These are phyloP conservation scores for Rubia tinctorum DNA, from an alignment of 305 asterid genomes.

Conservation along the genomic window DNA sequence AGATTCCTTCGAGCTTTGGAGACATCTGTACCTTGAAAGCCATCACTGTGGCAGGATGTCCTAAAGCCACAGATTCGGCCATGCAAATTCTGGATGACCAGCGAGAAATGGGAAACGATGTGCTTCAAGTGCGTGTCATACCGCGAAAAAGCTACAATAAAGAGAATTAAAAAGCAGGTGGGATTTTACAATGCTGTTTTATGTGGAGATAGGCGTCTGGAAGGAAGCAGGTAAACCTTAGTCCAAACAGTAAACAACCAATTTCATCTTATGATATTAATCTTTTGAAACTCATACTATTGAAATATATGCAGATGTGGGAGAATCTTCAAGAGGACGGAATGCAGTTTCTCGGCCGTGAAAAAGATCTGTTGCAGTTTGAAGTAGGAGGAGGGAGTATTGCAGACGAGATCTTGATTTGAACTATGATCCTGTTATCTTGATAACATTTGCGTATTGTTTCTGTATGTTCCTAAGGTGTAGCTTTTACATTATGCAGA, in stretches of 20 bases:
- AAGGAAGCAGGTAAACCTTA: neutral
- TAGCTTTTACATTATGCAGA: neutral
- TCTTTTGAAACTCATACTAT: neutral
- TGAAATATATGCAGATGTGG: neutral
- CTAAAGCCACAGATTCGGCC: neutral
- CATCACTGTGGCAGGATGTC: neutral
- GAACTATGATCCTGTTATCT: neutral
- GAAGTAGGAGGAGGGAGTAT: neutral
- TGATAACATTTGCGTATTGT: neutral
- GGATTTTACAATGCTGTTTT: neutral
- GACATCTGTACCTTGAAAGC: constrained; percentile 1
- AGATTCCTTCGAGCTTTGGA: neutral
- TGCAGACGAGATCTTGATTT: neutral
- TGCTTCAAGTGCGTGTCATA: neutral
- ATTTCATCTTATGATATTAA: neutral
- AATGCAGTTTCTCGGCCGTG: neutral
- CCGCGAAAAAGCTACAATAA: neutral
- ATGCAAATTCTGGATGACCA: neutral
- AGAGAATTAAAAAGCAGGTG: neutral
- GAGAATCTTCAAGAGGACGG: neutral
- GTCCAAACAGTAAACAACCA: neutral
- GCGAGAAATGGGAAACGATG: constrained; percentile 7
- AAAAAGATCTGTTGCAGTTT: neutral
- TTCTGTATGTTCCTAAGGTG: neutral
- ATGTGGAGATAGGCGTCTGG: neutral